Evolutionary conservation across 148 eudicot species (phyloP).

Genomic region (Rhododendron ovatum): DNA sequence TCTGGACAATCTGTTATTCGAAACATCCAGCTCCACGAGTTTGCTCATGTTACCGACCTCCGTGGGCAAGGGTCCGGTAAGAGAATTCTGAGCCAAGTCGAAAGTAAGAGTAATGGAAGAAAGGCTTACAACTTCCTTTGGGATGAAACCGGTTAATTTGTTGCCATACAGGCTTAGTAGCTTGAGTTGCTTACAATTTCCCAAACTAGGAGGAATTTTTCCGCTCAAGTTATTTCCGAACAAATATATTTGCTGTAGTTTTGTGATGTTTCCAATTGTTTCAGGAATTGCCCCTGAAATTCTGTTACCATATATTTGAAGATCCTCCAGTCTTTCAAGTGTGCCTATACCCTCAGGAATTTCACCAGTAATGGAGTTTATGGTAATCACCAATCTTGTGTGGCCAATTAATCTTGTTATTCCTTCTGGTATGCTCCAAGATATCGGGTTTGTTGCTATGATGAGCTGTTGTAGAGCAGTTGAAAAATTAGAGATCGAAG

Average conservation of each 20-base stretch:
- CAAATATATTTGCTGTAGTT: neutral
- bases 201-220: neutral
- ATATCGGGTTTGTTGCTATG: no score
- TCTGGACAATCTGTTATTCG: neutral
- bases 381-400: rapidly evolving
- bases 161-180: rapidly evolving
- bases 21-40: neutral
- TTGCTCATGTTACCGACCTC: neutral
- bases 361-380: neutral
- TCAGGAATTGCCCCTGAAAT: neutral
- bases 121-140: neutral
- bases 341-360: neutral
- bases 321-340: neutral
- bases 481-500: neutral
- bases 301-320: no score
- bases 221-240: neutral
- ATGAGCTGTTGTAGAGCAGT: neutral
- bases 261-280: neutral
- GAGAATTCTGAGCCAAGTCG: neutral
- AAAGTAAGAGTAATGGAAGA: neutral
- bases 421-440: neutral
- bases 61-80: neutral
- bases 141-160: neutral
- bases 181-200: neutral
- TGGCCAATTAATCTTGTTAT: neutral